Evolutionary conservation across 1,284 basidiomycete genomes (phyloP).

Genomic region (Rhodotorula sp.): DNA sequence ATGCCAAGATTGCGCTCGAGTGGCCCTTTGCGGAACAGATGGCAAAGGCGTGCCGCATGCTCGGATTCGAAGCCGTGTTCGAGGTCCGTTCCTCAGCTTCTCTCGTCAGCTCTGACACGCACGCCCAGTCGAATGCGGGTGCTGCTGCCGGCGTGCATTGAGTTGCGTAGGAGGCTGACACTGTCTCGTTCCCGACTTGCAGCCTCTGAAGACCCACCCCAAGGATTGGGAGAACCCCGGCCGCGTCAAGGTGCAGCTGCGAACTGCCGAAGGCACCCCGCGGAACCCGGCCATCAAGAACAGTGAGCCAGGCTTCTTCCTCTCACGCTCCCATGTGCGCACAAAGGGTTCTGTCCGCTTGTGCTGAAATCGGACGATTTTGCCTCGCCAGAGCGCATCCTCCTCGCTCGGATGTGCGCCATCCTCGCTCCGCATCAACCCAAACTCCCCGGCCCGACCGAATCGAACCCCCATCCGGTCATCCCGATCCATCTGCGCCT

Average conservation of each 20-base stretch:
- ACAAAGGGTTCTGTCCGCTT: no score
- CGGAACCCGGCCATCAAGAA: constrained; percentile 71
- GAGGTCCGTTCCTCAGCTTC: constrained; percentile 48
- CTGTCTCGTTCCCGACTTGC: no score
- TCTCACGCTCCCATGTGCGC: neutral
- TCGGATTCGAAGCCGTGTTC: constrained; percentile 70
- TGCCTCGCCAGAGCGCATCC: constrained; percentile 46
- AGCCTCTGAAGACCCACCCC: constrained; percentile 76
- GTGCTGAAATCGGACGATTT: no score
- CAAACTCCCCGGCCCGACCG: constrained; percentile 45
- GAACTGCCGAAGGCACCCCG: constrained; percentile 67
- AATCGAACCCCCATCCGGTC: constrained; percentile 56
- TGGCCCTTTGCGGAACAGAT: constrained; percentile 92
- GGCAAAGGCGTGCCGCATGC: constrained; percentile 70
- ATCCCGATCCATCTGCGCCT: constrained; percentile 59
- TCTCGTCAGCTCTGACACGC: neutral
- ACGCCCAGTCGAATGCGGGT: neutral
- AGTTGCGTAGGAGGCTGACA: no score
- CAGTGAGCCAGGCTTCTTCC: constrained; percentile 58
- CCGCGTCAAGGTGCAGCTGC: constrained; percentile 59
- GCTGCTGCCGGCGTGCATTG: no score
- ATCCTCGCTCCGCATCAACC: constrained; percentile 44
- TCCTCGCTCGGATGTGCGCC: constrained; percentile 47
- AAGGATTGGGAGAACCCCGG: constrained; percentile 89
- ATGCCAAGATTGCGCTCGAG: constrained; percentile 77